A percentile compares a stretch with the other conserved stretches of the same genome.
Evolutionary conservation across 208 protist genomes (phyloP).

Genomic region (Leishmania arabica): DNA sequence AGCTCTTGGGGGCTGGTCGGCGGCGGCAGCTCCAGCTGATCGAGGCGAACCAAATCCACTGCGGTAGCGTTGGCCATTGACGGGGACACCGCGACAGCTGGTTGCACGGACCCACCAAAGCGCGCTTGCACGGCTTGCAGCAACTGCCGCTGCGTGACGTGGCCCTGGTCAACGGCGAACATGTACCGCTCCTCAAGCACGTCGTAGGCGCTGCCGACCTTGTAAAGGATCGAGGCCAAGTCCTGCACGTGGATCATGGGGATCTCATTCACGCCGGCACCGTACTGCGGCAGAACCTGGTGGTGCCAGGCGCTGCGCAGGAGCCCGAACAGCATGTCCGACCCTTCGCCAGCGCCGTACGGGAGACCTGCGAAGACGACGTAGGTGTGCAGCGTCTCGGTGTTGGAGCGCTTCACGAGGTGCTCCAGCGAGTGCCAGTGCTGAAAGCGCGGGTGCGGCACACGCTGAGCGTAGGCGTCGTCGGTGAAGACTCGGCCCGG

Average conservation of each 20-base stretch:
- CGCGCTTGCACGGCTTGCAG: slow-evolving; percentile 57
- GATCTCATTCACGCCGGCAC: slow-evolving; percentile 83
- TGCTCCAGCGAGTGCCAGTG: slow-evolving; percentile 90
- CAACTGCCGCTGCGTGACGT: slow-evolving; percentile 79
- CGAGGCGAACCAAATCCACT: slow-evolving; percentile 17
- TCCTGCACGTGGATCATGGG: slow-evolving; percentile 95
- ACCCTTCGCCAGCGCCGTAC: slow-evolving; percentile 89
- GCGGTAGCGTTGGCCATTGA: not conserved
- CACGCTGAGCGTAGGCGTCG: slow-evolving; percentile 83
- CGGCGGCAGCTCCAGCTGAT: slow-evolving; percentile 22
- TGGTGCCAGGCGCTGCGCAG: slow-evolving; percentile 85
- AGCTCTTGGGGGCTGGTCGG: slow-evolving; percentile 10
- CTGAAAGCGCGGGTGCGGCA: slow-evolving; percentile 87
- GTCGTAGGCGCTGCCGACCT: slow-evolving; percentile 73
- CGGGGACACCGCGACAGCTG: slow-evolving; percentile 2
- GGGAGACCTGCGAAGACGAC: slow-evolving; percentile 89
- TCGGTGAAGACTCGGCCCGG: slow-evolving; percentile 79
- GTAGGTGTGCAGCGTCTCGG: slow-evolving; percentile 90
- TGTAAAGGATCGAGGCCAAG: slow-evolving; percentile 72
- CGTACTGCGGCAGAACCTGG: slow-evolving; percentile 66
- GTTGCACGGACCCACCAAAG: slow-evolving; percentile 61
- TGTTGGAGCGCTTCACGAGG: slow-evolving; percentile 83
- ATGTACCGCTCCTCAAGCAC: slow-evolving; percentile 88
- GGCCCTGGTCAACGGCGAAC: slow-evolving; percentile 91
- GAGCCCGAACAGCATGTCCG: slow-evolving; percentile 50